These are phyloP conservation scores for Diospyros lotus DNA, from an alignment of 148 eudicot species.

Conservation along the genomic window DNA sequence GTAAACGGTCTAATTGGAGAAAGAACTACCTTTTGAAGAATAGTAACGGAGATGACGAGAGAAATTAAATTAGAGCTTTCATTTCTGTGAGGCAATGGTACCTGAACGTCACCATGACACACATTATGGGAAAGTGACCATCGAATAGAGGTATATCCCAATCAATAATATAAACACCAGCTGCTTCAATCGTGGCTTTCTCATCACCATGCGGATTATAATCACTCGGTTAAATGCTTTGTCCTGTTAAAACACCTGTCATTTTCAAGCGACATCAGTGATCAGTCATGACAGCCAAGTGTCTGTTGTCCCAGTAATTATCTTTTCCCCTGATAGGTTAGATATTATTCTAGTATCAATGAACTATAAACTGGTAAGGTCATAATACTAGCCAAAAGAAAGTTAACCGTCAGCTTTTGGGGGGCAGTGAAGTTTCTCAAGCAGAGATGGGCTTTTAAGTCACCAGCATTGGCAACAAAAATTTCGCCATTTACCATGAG, in stretches of 20 bases:
- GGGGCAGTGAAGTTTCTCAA: neutral
- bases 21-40: too few species aligned
- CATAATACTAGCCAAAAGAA: neutral
- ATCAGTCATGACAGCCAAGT: too few species aligned
- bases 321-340: neutral
- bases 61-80: neutral
- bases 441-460: too few species aligned
- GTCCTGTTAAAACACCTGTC: neutral
- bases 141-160: constrained; percentile 23
- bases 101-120: constrained; percentile 26
- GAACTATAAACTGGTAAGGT: neutral
- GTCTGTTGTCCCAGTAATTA: neutral
- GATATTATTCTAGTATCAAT: neutral
- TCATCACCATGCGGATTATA: constrained; percentile 53
- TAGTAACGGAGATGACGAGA: neutral
- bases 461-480: too few species aligned
- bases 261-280: constrained; percentile 2
- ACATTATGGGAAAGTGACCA: constrained; percentile 29
- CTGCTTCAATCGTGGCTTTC: constrained; percentile 45
- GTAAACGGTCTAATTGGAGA: too few species aligned
- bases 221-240: constrained; percentile 45
- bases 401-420: constrained; percentile 7
- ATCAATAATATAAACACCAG: constrained; percentile 41
- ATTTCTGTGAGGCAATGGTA: neutral
- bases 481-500: too few species aligned